phyloP scores from a whole-genome alignment of 2,329 filamentous ascomycete species.

The Xenoacremonium recifei region DNA sequence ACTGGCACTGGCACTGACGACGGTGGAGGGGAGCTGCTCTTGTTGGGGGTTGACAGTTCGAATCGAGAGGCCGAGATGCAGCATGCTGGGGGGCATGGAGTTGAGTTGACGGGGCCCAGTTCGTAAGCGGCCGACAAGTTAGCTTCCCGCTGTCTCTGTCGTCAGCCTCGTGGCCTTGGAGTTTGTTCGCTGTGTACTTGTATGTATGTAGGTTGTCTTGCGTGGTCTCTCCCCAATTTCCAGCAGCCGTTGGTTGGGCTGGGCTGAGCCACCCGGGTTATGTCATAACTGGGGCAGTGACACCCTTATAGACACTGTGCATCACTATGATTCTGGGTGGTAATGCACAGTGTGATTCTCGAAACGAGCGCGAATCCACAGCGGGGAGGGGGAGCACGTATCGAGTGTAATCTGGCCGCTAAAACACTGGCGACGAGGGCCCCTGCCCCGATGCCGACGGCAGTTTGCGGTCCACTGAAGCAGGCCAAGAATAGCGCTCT shows the following conservation, averaged over 20 bases:
- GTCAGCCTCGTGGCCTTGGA: conserved; percentile 25
- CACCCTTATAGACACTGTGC: conserved; percentile 14
- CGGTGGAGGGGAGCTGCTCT: conserved; percentile 24
- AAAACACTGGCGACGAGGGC: conserved; percentile 15
- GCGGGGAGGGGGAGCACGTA: conserved; percentile 24
- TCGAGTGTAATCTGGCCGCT: conserved; percentile 13
- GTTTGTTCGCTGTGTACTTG: too few species aligned
- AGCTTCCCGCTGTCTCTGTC: too few species aligned
- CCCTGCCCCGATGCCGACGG: conserved; percentile 16
- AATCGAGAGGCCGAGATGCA: conserved; percentile 12
- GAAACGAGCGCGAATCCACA: conserved; percentile 6
- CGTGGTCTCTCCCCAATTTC: conserved; percentile 31
- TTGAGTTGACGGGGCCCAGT: conserved; percentile 6
- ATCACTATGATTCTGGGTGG: background rate
- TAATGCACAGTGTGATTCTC: conserved; percentile 5
- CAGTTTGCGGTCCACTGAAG: conserved; percentile 16
- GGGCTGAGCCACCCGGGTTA: conserved; percentile 28
- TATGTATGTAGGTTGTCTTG: conserved; percentile 29
- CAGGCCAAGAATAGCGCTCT: background rate
- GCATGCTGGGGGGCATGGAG: conserved; percentile 12
- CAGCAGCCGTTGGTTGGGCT: conserved; percentile 16
- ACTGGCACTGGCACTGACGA: conserved; percentile 18
- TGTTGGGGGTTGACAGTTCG: conserved; percentile 16
- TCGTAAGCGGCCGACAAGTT: too few species aligned
- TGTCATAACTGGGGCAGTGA: conserved; percentile 25